Conservation (phyloP, 257 asterid genomes). For the Nicotiana otophora region DNA sequence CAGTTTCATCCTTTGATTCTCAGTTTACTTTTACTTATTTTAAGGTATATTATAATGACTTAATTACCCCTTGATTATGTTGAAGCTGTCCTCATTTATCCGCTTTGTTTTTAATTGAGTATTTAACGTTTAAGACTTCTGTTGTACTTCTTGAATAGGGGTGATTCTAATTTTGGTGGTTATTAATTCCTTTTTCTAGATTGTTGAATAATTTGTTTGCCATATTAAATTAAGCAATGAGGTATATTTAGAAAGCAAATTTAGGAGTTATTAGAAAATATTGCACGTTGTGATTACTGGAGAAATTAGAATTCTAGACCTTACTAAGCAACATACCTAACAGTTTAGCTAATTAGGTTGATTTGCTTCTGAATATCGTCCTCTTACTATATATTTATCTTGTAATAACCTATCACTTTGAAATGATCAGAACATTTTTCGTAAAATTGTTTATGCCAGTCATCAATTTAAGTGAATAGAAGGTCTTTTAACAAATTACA, state of each 20-base stretch:
- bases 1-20: slow-evolving; percentile 19
- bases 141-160: too few species aligned
- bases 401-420: too few species aligned
- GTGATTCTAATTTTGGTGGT: background rate
- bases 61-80: background rate
- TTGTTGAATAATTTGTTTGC: background rate
- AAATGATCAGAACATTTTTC: background rate
- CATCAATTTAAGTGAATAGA: background rate
- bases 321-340: too few species aligned
- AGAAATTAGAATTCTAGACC: too few species aligned
- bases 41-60: background rate
- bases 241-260: too few species aligned
- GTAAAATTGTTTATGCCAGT: background rate
- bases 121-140: background rate
- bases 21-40: background rate
- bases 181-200: background rate
- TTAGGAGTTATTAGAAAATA: too few species aligned
- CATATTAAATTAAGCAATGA: too few species aligned
- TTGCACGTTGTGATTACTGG: too few species aligned
- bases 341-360: too few species aligned
- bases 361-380: too few species aligned
- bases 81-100: background rate
- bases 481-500: background rate
- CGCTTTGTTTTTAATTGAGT: background rate
- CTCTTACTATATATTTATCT: too few species aligned